These are phyloP conservation scores for Saururus chinensis DNA, from an alignment of 164 flowering plant genomes.

Conservation along the genomic window DNA sequence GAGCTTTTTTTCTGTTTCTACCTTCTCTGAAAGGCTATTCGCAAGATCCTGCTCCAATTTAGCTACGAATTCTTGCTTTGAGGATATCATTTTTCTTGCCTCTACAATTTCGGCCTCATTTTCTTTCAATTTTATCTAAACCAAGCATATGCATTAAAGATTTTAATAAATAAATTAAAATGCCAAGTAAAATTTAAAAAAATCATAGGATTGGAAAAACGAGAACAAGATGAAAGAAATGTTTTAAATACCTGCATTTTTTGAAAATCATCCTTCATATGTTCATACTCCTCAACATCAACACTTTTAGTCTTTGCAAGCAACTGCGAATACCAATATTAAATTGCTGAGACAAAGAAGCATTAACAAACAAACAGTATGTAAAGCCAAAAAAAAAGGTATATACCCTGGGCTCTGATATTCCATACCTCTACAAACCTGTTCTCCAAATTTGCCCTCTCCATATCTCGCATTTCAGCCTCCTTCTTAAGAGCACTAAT, in stretches of 20 bases:
- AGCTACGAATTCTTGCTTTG: constrained; percentile 40
- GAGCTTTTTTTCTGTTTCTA: constrained; percentile 42
- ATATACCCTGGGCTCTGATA: not conserved
- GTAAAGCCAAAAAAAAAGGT: not conserved
- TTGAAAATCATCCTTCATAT: constrained; percentile 40
- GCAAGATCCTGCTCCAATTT: constrained; percentile 57
- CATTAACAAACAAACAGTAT: too few relatives aligned
- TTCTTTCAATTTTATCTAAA: constrained; percentile 38
- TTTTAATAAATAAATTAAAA: not conserved
- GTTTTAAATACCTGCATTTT: constrained; percentile 43
- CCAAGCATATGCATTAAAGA: not conserved
- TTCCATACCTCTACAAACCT: constrained; percentile 48
- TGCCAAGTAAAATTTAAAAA: not conserved
- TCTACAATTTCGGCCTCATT: constrained; percentile 48
- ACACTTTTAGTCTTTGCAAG: constrained; percentile 44
- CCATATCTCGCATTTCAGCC: constrained; percentile 34
- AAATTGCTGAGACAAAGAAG: constrained; percentile 1
- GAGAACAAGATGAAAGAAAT: not conserved
- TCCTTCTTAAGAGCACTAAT: constrained; percentile 50
- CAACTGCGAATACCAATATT: constrained; percentile 28
- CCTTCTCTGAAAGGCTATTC: constrained; percentile 37
- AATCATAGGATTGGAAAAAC: not conserved
- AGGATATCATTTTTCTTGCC: constrained; percentile 26
- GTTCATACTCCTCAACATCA: constrained; percentile 54
- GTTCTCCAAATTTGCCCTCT: constrained; percentile 40